Percentiles rank a stretch among this genome's conserved stretches.
Evolutionary conservation across 495 filamentous ascomycete species (phyloP).

Genomic region (Neurospora sp.): DNA sequence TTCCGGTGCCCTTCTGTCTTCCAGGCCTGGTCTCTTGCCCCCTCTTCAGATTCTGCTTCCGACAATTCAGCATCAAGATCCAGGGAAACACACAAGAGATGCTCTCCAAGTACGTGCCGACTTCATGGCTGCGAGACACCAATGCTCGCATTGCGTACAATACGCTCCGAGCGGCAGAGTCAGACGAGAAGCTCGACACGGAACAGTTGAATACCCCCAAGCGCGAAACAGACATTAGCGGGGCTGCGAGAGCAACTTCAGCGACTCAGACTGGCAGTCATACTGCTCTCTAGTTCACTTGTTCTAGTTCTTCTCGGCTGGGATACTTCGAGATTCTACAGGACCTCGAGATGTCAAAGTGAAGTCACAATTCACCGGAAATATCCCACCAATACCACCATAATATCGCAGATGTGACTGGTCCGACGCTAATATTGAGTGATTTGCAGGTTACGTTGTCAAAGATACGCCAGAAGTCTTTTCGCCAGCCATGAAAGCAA

Average conservation of each 20-base stretch:
- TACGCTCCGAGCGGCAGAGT: background rate
- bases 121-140: background rate
- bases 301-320: background rate
- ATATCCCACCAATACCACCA: background rate
- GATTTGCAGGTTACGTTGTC: background rate
- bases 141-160: background rate
- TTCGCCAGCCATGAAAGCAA: background rate
- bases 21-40: too few species aligned
- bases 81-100: background rate
- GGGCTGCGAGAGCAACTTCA: background rate
- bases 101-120: background rate
- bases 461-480: slow-evolving; percentile 1
- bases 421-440: background rate
- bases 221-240: background rate
- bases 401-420: background rate
- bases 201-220: background rate
- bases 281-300: background rate
- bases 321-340: background rate
- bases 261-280: background rate
- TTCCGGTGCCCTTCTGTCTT: background rate
- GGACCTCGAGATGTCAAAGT: background rate
- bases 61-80: too few species aligned
- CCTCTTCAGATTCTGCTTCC: too few species aligned
- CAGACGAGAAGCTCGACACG: background rate
- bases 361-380: background rate